Evolutionary conservation across 2,329 filamentous ascomycete genomes (phyloP).

Genomic region (Colletotrichum tofieldiae): DNA sequence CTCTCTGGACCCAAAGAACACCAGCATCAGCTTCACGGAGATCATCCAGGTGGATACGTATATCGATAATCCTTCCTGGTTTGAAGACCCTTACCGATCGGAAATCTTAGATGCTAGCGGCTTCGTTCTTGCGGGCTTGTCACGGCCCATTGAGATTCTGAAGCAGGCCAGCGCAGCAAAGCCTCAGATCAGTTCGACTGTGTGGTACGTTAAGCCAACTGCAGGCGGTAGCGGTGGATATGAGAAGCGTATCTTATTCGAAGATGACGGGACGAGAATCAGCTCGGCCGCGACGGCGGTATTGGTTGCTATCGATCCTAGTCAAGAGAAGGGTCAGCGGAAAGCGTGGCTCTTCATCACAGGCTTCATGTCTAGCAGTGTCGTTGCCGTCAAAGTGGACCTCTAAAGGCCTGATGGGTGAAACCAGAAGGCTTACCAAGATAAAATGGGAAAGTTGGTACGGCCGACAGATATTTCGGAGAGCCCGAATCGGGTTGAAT

Average conservation of each 20-base stretch:
- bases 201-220: constrained; percentile 57
- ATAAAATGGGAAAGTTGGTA: too few relatives aligned
- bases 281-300: constrained; percentile 67
- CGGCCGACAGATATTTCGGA: too few relatives aligned
- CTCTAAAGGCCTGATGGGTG: constrained; percentile 47
- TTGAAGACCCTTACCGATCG: constrained; percentile 66
- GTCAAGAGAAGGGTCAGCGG: constrained; percentile 58
- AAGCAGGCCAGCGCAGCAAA: constrained; percentile 51
- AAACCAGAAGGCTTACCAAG: not conserved
- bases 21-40: constrained; percentile 59
- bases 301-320: constrained; percentile 67
- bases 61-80: constrained; percentile 74
- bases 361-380: constrained; percentile 65
- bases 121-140: constrained; percentile 66
- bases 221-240: constrained; percentile 49
- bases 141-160: constrained; percentile 56
- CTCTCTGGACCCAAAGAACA: constrained; percentile 43
- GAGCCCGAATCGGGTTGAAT: not conserved
- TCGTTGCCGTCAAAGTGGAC: constrained; percentile 68
- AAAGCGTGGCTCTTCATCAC: constrained; percentile 72
- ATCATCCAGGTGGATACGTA: constrained; percentile 60
- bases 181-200: constrained; percentile 60
- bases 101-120: constrained; percentile 65
- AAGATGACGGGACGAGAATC: constrained; percentile 69
- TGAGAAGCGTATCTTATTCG: constrained; percentile 67